Percentiles rank a stretch among this genome's conserved stretches.
These are phyloP conservation scores for Saccharum officinarum DNA, from an alignment of 176 grass and related monocot species.

Conservation along the genomic window DNA sequence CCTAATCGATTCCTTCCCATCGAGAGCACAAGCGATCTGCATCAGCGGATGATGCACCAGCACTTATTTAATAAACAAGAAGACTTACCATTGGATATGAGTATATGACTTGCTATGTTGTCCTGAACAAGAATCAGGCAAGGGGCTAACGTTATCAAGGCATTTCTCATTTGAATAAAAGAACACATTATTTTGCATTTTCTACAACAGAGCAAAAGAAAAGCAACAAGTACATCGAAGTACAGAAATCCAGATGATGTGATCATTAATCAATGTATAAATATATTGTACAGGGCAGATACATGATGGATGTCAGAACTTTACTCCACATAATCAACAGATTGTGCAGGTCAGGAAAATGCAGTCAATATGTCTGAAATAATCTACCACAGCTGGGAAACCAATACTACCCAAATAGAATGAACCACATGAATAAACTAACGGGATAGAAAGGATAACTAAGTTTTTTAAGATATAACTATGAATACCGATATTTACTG, in stretches of 20 bases:
- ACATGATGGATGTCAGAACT: background rate
- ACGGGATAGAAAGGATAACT: background rate
- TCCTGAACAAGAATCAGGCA: background rate
- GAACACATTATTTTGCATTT: background rate
- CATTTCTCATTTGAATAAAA: background rate
- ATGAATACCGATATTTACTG: constrained; percentile 64
- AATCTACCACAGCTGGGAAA: background rate
- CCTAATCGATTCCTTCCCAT: background rate
- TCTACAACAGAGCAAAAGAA: background rate
- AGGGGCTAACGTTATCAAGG: background rate
- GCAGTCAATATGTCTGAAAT: constrained; percentile 22
- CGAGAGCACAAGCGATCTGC: background rate
- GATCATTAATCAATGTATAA: constrained; percentile 12
- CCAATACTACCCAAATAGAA: background rate
- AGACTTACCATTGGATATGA: background rate
- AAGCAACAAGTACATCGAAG: background rate
- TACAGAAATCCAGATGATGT: background rate
- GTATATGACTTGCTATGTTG: background rate
- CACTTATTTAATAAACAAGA: background rate
- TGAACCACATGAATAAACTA: constrained; percentile 24
- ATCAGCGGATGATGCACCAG: background rate
- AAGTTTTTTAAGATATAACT: background rate
- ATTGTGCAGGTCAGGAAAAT: background rate
- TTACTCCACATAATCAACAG: constrained; percentile 1
- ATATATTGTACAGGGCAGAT: background rate